Conservation (phyloP, 768 basidiomycete genomes). For the Suillus brevipes region DNA sequence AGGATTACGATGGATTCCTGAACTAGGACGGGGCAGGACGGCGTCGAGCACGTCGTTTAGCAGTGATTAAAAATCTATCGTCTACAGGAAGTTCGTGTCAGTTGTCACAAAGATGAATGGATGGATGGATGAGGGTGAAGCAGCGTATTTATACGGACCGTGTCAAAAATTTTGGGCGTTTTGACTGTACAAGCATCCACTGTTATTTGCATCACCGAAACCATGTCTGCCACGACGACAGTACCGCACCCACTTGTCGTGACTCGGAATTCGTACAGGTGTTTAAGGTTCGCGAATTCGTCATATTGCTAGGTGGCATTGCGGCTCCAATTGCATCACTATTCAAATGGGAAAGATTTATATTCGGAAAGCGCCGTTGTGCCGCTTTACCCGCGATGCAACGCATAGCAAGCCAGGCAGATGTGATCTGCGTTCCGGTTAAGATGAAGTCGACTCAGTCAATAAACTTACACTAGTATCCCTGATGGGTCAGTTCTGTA, state of each 20-base stretch:
- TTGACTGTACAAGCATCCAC: neutral
- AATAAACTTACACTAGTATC: neutral
- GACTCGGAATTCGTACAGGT: too few species aligned
- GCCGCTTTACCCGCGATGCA: neutral
- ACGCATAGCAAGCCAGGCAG: conserved; percentile 68
- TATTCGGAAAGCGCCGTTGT: neutral
- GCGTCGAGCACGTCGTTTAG: conserved; percentile 9
- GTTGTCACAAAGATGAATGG: neutral
- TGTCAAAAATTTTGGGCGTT: neutral
- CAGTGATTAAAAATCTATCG: neutral
- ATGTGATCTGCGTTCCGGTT: conserved; percentile 69
- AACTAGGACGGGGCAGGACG: neutral
- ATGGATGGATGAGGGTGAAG: neutral
- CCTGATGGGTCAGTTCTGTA: neutral
- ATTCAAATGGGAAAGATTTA: neutral
- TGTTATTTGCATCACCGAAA: neutral
- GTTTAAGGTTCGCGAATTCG: neutral
- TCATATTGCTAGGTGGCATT: neutral
- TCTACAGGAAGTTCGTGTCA: neutral
- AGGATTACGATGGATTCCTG: conserved; percentile 2
- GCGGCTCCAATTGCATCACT: neutral
- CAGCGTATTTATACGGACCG: conserved; percentile 27
- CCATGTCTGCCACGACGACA: conserved; percentile 5
- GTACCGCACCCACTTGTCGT: neutral
- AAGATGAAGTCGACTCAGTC: neutral